Base-by-base conservation (phyloP, 2,329 filamentous ascomycete genomes). In the Penicillium glabrum region DNA sequence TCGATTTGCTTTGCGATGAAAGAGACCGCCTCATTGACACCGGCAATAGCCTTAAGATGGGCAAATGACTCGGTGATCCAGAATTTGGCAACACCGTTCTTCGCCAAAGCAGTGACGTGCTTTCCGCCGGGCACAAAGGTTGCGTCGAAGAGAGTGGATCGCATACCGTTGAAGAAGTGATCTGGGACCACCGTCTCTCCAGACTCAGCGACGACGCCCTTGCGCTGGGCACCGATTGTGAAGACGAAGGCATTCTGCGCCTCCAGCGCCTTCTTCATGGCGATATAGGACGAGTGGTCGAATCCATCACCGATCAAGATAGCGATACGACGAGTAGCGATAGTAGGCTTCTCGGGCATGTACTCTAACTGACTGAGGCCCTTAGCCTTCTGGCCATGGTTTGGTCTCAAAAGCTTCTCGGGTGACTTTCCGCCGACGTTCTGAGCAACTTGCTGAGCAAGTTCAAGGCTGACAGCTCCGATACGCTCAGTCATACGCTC, bases 11-110 rank as follows among this genome's bases (percentile, higher is more conserved):
- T 56, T 56, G 64, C 56, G 7, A 75, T 69, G 27, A 74, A 68
- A 1, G 65, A 53, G 7, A 72, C 70, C 10, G 67, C 70, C 54
- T 74, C 72, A 39, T 88, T 89, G 0, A 87, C 86, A 0, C 86
- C 90, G 1, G 85, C 89, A 45, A 95, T 89, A 1, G 89, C 78
- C 80, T 93, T 93, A 52, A 93, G 80, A 59, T 95, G 90, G 0
- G 89, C 90, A 62, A 93, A 95, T 0, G 90, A 88, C 73, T 95
- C 90, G 2, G 89, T 83, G 2, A 93, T 77, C 85, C 88, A 93
- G 76, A 93, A 88, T 8, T 90, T 72, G 0, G 88, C 89, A 16
- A 89, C 86, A 0, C 90, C 90, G 61, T 83, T 91, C 78, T 87
- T 86, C 53, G 81, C 76, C 0, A 95, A 81, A 0, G 83, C 84